Evolutionary conservation across 176 grass and related monocot genomes (phyloP).

Genomic region (Lolium perenne): DNA sequence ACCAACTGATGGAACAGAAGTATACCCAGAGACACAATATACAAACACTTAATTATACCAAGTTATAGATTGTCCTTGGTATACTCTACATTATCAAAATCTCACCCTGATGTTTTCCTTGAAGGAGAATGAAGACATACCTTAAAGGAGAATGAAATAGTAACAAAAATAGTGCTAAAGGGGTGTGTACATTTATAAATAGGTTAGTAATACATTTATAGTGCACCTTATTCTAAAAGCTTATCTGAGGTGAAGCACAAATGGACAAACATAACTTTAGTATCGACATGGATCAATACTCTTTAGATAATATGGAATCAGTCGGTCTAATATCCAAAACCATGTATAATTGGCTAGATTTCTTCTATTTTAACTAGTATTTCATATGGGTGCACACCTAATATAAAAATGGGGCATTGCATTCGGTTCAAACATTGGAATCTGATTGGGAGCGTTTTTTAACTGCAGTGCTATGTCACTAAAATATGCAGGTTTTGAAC

Average conservation of each 20-base stretch:
- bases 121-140: background rate
- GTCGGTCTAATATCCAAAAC: background rate
- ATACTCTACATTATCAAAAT: background rate
- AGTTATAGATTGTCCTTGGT: background rate
- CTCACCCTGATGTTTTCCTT: background rate
- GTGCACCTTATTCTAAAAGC: background rate
- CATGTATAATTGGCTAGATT: background rate
- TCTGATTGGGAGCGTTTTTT: background rate
- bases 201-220: background rate
- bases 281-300: background rate
- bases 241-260: background rate
- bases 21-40: background rate
- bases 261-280: background rate
- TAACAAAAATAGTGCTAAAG: slow-evolving; percentile 9
- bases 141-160: background rate
- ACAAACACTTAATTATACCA: background rate
- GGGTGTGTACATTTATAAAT: background rate
- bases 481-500: background rate
- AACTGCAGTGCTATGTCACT: background rate
- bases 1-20: slow-evolving; percentile 4
- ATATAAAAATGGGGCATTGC: background rate
- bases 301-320: slow-evolving; percentile 19
- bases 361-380: background rate
- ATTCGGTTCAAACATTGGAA: slow-evolving; percentile 23
- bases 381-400: background rate